Evolutionary conservation across 2,329 filamentous ascomycete genomes (phyloP).

Genomic region (Colletotrichum sojae): DNA sequence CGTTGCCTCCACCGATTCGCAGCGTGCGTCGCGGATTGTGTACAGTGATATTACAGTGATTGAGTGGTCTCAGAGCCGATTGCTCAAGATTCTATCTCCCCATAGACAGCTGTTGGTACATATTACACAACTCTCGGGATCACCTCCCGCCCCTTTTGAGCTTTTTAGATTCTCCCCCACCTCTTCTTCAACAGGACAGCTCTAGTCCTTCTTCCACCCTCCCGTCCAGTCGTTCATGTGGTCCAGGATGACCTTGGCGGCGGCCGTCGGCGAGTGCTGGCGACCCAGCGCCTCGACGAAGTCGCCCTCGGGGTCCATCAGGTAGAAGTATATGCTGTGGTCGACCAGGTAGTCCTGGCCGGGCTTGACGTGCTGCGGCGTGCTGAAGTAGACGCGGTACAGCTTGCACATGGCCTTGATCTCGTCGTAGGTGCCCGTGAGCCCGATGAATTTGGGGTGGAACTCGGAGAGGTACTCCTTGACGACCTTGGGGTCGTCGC

Average conservation of each 20-base stretch:
- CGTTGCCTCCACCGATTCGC: too few species aligned
- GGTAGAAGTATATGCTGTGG: slow-evolving; percentile 99
- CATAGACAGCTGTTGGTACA: slow-evolving; percentile 36
- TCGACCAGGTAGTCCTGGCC: slow-evolving; percentile 98
- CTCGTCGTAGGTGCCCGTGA: slow-evolving; percentile 94
- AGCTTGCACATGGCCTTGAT: slow-evolving; percentile 95
- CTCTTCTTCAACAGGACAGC: neutral
- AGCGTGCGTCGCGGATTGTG: neutral
- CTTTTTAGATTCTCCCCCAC: too few species aligned
- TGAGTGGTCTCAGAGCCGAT: slow-evolving; percentile 36
- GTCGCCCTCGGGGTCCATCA: slow-evolving; percentile 98
- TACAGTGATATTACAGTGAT: slow-evolving; percentile 36
- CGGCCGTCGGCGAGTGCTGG: slow-evolving; percentile 92
- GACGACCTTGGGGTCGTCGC: slow-evolving; percentile 88
- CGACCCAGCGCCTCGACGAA: slow-evolving; percentile 97
- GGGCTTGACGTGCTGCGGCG: slow-evolving; percentile 87
- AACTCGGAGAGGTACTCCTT: slow-evolving; percentile 93
- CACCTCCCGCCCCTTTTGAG: neutral
- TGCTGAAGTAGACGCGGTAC: slow-evolving; percentile 98
- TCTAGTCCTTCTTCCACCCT: slow-evolving; percentile 38
- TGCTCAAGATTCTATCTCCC: slow-evolving; percentile 34
- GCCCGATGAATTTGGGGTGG: slow-evolving; percentile 85
- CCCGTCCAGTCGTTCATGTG: slow-evolving; percentile 80
- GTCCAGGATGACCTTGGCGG: slow-evolving; percentile 84
- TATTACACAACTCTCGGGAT: slow-evolving; percentile 29